A percentile compares a stretch with the other conserved stretches of the same genome.
These are phyloP conservation scores for Naganishia albida DNA, from an alignment of 1,284 basidiomycete genomes.

Conservation along the genomic window DNA sequence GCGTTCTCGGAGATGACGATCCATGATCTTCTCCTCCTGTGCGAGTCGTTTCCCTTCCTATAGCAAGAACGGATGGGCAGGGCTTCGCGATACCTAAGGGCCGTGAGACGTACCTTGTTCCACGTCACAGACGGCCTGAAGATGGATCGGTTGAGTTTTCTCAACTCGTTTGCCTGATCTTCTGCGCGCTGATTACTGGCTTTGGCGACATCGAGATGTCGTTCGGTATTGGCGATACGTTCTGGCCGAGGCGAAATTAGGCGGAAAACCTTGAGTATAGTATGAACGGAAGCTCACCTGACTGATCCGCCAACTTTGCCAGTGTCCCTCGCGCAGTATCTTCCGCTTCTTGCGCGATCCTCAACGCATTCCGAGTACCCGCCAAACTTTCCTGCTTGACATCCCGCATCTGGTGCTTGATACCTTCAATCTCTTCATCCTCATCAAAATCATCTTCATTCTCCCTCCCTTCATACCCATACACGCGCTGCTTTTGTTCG, in stretches of 20 bases:
- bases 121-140: slow-evolving; percentile 88
- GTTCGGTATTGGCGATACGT: slow-evolving; percentile 87
- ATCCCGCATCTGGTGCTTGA: slow-evolving; percentile 88
- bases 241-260: slow-evolving; percentile 41
- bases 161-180: slow-evolving; percentile 92
- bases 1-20: slow-evolving; percentile 87
- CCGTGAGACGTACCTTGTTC: slow-evolving; percentile 65
- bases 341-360: slow-evolving; percentile 90
- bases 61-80: slow-evolving; percentile 4
- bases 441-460: slow-evolving; percentile 67
- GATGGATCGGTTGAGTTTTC: slow-evolving; percentile 75
- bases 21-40: slow-evolving; percentile 82
- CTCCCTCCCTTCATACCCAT: slow-evolving; percentile 52
- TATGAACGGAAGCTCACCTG: slow-evolving; percentile 65
- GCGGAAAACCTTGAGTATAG: neutral
- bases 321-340: slow-evolving; percentile 91
- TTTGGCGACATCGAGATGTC: slow-evolving; percentile 91
- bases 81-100: neutral
- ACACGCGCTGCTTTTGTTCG: slow-evolving; percentile 59
- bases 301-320: slow-evolving; percentile 86
- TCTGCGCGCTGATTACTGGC: slow-evolving; percentile 84
- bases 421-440: slow-evolving; percentile 94
- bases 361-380: slow-evolving; percentile 82
- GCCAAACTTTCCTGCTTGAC: slow-evolving; percentile 92
- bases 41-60: slow-evolving; percentile 81